These are phyloP conservation scores for Metroxylon sagu DNA, from an alignment of 176 grass and related monocot genomes.

Conservation along the genomic window DNA sequence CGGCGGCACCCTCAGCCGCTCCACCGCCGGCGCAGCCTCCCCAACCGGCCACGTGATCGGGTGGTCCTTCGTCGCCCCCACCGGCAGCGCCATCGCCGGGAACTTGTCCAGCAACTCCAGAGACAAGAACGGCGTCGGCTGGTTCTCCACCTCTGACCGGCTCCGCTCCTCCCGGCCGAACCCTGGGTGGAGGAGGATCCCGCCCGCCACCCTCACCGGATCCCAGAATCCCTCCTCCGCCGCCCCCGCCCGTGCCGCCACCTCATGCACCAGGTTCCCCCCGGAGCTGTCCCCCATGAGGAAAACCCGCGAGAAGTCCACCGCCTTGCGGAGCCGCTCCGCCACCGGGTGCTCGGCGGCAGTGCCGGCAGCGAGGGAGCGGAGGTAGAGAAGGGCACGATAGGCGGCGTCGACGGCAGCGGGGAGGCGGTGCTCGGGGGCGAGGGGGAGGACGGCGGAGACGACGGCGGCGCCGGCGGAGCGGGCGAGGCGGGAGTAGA, in stretches of 20 bases:
- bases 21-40: conserved; percentile 37
- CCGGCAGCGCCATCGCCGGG: conserved; percentile 37
- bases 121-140: conserved; percentile 59
- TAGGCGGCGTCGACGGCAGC: conserved; percentile 36
- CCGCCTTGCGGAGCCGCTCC: conserved; percentile 25
- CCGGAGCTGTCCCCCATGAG: conserved; percentile 88
- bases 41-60: conserved; percentile 78
- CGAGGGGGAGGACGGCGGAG: conserved; percentile 61
- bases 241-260: conserved; percentile 27
- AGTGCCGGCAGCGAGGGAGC: not conserved
- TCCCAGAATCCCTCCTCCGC: conserved; percentile 19
- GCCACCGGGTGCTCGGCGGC: not conserved
- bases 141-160: conserved; percentile 51
- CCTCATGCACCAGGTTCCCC: conserved; percentile 58
- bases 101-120: conserved; percentile 84
- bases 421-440: conserved; percentile 58
- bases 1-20: conserved; percentile 44
- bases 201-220: conserved; percentile 51
- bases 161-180: conserved; percentile 65
- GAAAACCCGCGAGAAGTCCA: conserved; percentile 61
- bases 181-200: conserved; percentile 62
- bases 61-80: conserved; percentile 73
- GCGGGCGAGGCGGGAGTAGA: conserved; percentile 56
- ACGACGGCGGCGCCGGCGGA: conserved; percentile 39
- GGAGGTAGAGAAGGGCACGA: conserved; percentile 45